phyloP scores from a whole-genome alignment of 352 stramenopile genomes.

The Globisporangium canariense region DNA sequence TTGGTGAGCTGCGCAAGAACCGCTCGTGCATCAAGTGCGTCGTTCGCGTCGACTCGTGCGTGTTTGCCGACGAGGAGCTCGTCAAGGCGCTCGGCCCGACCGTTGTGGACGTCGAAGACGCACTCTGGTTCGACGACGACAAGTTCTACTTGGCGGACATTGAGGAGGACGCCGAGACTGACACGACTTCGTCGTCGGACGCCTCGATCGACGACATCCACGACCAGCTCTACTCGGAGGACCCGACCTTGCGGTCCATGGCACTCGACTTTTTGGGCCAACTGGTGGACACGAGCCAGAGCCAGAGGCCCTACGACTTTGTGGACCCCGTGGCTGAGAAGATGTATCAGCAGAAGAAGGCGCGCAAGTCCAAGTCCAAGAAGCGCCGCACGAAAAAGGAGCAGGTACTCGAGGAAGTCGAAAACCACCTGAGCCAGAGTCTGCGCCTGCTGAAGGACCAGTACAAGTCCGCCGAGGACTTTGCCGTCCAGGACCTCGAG shows the following conservation, averaged over 20 bases:
- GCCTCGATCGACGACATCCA: slow-evolving; percentile 34
- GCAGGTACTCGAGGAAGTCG: slow-evolving; percentile 37
- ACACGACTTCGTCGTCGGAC: slow-evolving; percentile 22
- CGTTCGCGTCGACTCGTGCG: slow-evolving; percentile 39
- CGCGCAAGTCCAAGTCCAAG: slow-evolving; percentile 2
- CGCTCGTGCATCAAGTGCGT: slow-evolving; percentile 43
- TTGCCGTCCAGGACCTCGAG: slow-evolving; percentile 9
- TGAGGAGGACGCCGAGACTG: slow-evolving; percentile 26
- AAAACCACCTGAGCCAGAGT: slow-evolving; percentile 38
- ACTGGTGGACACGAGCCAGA: slow-evolving; percentile 24
- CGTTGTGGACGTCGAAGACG: slow-evolving; percentile 36
- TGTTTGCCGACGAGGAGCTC: slow-evolving; percentile 47
- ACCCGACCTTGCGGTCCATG: slow-evolving; percentile 31
- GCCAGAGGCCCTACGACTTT: slow-evolving; percentile 6
- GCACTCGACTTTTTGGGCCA: slow-evolving; percentile 41
- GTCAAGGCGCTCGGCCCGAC: slow-evolving; percentile 37
- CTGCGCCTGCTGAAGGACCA: slow-evolving; percentile 20
- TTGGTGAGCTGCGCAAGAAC: slow-evolving; percentile 38
- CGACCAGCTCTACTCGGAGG: slow-evolving; percentile 36
- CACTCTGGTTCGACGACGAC: slow-evolving; percentile 35
- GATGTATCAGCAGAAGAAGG: slow-evolving; percentile 7
- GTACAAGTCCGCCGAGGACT: slow-evolving; percentile 12
- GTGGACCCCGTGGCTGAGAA: slow-evolving; percentile 9
- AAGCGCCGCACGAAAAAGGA: slow-evolving; percentile 23
- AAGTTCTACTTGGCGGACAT: slow-evolving; percentile 13